A percentile compares a stretch with the other conserved stretches of the same genome.
These are phyloP conservation scores for Emmonsiellopsis sp. DNA, from an alignment of 2,329 filamentous ascomycete species.

Conservation along the genomic window DNA sequence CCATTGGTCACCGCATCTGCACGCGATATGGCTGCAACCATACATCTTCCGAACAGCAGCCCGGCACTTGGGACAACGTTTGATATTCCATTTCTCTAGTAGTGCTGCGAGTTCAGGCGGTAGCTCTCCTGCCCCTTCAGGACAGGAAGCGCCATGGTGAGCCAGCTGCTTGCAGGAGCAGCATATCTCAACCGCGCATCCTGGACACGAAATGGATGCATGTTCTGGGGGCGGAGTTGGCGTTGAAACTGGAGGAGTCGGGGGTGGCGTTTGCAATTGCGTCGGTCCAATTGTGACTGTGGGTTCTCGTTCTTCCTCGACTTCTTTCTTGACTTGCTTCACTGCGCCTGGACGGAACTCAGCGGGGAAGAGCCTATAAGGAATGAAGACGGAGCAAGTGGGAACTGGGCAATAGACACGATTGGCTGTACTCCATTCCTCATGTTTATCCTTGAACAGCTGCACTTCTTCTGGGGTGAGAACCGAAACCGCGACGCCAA, in stretches of 20 bases:
- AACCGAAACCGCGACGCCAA: slow-evolving; percentile 28
- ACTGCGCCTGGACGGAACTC: not conserved
- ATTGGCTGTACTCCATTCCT: slow-evolving; percentile 38
- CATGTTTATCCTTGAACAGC: slow-evolving; percentile 35
- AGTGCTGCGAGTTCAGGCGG: slow-evolving; percentile 25
- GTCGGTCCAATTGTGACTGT: slow-evolving; percentile 3
- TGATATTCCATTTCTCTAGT: slow-evolving; percentile 38
- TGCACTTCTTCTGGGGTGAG: slow-evolving; percentile 27
- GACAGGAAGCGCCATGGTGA: slow-evolving; percentile 22
- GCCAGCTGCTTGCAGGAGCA: slow-evolving; percentile 32
- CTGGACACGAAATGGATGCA: slow-evolving; percentile 31
- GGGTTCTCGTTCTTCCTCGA: not conserved
- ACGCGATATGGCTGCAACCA: slow-evolving; percentile 41
- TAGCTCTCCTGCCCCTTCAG: slow-evolving; percentile 28
- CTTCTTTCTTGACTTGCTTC: not conserved
- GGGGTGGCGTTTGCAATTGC: slow-evolving; percentile 4
- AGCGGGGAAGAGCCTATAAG: slow-evolving; percentile 20
- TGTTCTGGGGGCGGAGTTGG: not conserved
- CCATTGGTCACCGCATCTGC: slow-evolving; percentile 41
- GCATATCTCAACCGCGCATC: slow-evolving; percentile 36
- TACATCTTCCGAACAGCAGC: slow-evolving; percentile 39
- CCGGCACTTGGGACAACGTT: slow-evolving; percentile 41
- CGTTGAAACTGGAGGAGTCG: slow-evolving; percentile 12
- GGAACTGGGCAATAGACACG: slow-evolving; percentile 42
- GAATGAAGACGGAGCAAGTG: slow-evolving; percentile 41